Conservation (phyloP, 2,329 filamentous ascomycete species). For the Coleophoma crateriformis region DNA sequence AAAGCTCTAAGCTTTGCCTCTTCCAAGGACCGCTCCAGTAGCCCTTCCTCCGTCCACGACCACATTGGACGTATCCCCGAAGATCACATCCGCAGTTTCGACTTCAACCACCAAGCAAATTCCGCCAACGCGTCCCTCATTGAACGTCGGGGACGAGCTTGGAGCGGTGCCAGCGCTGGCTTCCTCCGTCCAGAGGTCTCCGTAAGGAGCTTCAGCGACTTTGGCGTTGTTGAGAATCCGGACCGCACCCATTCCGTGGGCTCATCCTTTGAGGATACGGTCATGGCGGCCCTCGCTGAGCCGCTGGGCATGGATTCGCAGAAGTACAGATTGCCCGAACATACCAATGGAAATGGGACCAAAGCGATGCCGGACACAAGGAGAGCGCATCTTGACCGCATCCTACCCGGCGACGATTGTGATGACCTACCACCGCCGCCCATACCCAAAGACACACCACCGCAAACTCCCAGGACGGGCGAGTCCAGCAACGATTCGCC, state of each 20-base stretch:
- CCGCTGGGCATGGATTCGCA: constrained; percentile 63
- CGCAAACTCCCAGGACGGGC: constrained; percentile 29
- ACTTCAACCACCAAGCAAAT: constrained; percentile 58
- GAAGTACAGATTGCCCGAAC: constrained; percentile 70
- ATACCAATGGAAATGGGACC: constrained; percentile 61
- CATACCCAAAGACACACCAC: constrained; percentile 46
- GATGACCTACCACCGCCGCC: constrained; percentile 35
- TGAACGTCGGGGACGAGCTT: constrained; percentile 63
- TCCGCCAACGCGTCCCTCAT: constrained; percentile 41
- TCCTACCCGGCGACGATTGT: constrained; percentile 31
- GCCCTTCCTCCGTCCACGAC: constrained; percentile 34
- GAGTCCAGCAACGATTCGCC: constrained; percentile 21
- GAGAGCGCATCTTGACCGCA: constrained; percentile 49
- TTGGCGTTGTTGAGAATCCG: constrained; percentile 15
- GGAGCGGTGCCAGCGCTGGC: constrained; percentile 53
- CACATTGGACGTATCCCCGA: constrained; percentile 64
- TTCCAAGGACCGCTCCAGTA: constrained; percentile 15
- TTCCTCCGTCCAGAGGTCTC: constrained; percentile 22
- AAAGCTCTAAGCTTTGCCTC: constrained; percentile 57
- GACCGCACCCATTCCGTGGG: constrained; percentile 17
- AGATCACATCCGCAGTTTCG: constrained; percentile 63
- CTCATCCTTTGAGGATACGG: constrained; percentile 17
- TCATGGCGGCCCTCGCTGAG: constrained; percentile 24
- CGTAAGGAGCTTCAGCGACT: constrained; percentile 17
- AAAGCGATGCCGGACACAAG: constrained; percentile 54